phyloP scores from a whole-genome alignment of 495 filamentous ascomycete species.

The Neurospora sp. region DNA sequence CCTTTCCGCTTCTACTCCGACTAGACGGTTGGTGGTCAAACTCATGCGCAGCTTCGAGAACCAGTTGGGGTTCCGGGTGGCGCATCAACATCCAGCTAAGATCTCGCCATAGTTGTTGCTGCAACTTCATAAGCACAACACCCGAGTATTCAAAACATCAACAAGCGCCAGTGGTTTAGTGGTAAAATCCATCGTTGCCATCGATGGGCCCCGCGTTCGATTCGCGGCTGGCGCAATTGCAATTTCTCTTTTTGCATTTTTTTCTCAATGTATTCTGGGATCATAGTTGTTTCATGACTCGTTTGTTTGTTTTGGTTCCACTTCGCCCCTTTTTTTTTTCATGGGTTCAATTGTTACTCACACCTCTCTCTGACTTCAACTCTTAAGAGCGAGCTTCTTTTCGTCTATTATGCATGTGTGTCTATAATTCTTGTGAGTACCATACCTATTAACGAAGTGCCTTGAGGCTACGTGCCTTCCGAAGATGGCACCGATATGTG shows the following conservation, averaged over 20 bases:
- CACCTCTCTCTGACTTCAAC: too few species aligned
- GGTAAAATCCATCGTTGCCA: slow-evolving; percentile 47
- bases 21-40: too few species aligned
- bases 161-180: slow-evolving; percentile 34
- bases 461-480: too few species aligned
- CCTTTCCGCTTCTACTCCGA: too few species aligned
- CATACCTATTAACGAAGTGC: too few species aligned
- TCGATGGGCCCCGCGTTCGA: slow-evolving; percentile 45
- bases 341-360: too few species aligned
- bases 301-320: neutral
- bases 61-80: too few species aligned
- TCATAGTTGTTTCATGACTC: neutral
- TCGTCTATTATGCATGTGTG: neutral
- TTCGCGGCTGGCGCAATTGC: slow-evolving; percentile 34
- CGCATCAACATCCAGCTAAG: too few species aligned
- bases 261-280: neutral
- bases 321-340: neutral
- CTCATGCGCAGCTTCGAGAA: too few species aligned
- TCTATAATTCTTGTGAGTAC: neutral
- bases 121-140: neutral
- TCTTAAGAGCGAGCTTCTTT: too few species aligned
- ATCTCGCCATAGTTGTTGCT: neutral
- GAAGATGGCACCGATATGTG: too few species aligned
- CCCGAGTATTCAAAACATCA: neutral
- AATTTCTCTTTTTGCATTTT: neutral